phyloP scores from a whole-genome alignment of 768 basidiomycete species.

The Hygrophoropsis aurantiaca region DNA sequence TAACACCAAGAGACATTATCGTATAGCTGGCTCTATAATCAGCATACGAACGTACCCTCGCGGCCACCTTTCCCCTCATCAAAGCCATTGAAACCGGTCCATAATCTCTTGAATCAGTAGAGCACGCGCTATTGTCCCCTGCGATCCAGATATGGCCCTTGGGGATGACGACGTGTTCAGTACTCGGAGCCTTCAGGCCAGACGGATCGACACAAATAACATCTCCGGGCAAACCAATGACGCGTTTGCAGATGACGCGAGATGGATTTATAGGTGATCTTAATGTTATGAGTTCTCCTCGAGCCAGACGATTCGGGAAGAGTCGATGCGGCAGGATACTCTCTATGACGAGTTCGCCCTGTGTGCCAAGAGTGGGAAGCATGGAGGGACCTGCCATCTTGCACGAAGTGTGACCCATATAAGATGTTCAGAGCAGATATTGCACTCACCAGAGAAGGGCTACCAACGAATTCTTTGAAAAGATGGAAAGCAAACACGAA shows the following conservation, averaged over 20 bases:
- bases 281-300: conserved; percentile 78
- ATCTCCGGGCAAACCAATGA: conserved; percentile 90
- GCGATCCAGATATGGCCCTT: conserved; percentile 87
- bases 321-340: conserved; percentile 55
- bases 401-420: not conserved
- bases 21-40: not conserved
- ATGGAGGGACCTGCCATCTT: conserved; percentile 78
- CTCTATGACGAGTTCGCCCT: conserved; percentile 65
- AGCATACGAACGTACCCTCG: conserved; percentile 48
- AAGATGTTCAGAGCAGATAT: conserved; percentile 4
- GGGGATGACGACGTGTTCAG: conserved; percentile 77
- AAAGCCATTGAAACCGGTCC: conserved; percentile 87
- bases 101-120: conserved; percentile 88
- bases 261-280: conserved; percentile 68
- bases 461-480: conserved; percentile 60
- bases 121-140: conserved; percentile 84
- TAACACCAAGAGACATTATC: conserved; percentile 7
- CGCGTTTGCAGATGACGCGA: conserved; percentile 79
- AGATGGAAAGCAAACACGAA: conserved; percentile 59
- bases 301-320: conserved; percentile 47
- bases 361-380: conserved; percentile 67
- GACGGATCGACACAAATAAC: conserved; percentile 87
- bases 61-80: conserved; percentile 64
- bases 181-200: conserved; percentile 57
- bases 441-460: conserved; percentile 47